These are phyloP conservation scores for Fagopyrum tataricum DNA, from an alignment of 148 eudicot genomes.

Conservation along the genomic window DNA sequence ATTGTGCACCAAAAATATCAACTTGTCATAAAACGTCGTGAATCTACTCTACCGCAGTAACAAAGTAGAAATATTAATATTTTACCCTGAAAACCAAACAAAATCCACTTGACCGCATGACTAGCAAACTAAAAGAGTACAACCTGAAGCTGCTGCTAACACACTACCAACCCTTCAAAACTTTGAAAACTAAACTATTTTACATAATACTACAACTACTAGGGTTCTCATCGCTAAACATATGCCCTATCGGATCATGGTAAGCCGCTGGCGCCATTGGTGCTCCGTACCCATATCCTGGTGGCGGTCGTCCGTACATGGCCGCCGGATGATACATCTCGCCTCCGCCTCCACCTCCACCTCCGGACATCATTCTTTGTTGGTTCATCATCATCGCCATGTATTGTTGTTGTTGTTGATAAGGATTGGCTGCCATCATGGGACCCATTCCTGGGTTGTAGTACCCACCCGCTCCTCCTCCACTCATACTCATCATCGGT, in stretches of 20 bases:
- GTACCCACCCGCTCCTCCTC: slow-evolving; percentile 13
- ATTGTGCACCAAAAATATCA: neutral
- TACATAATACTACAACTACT: slow-evolving; percentile 11
- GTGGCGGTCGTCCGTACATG: slow-evolving; percentile 8
- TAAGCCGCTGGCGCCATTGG: neutral
- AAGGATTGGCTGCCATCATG: slow-evolving; percentile 7
- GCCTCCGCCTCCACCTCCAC: neutral
- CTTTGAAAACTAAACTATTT: slow-evolving; percentile 5
- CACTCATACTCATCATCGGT: slow-evolving; percentile 11
- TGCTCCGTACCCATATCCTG: slow-evolving; percentile 7
- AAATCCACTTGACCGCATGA: neutral
- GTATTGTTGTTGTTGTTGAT: slow-evolving; percentile 13
- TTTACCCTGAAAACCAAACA: slow-evolving; percentile 2
- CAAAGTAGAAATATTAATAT: neutral
- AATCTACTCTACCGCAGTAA: neutral
- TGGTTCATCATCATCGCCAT: slow-evolving; percentile 17
- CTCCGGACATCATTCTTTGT: slow-evolving; percentile 7
- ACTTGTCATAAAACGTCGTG: neutral
- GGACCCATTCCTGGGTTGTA: slow-evolving; percentile 2
- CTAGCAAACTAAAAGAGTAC: neutral
- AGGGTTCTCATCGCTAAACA: slow-evolving; percentile 15
- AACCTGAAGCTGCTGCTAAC: neutral
- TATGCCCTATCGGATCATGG: slow-evolving; percentile 8
- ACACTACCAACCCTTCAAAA: slow-evolving; percentile 2
- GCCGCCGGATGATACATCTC: slow-evolving; percentile 3